Conservation (phyloP, 1,139 yeast species). For the Saccharomyces hybrid region DNA sequence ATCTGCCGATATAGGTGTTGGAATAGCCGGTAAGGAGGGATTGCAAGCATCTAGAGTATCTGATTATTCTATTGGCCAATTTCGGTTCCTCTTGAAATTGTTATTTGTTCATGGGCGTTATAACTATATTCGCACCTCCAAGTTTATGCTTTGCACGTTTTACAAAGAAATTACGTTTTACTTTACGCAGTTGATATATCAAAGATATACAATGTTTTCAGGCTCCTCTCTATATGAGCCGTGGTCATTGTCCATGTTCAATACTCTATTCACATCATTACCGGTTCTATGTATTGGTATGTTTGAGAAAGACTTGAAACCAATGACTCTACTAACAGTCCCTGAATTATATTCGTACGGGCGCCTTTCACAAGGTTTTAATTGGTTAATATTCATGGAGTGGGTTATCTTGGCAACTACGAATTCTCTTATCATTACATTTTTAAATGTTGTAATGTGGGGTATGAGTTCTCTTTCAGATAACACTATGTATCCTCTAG, state of each 20-base stretch:
- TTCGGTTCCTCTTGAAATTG: slow-evolving; percentile 72
- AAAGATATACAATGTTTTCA: slow-evolving; percentile 79
- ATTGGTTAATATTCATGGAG: slow-evolving; percentile 54
- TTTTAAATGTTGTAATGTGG: slow-evolving; percentile 59
- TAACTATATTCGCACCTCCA: slow-evolving; percentile 85
- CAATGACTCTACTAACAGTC: slow-evolving; percentile 81
- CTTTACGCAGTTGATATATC: slow-evolving; percentile 80
- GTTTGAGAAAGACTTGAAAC: slow-evolving; percentile 84
- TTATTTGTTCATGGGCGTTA: slow-evolving; percentile 92
- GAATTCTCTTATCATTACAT: slow-evolving; percentile 67
- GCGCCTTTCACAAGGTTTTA: slow-evolving; percentile 67
- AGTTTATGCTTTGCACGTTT: slow-evolving; percentile 87
- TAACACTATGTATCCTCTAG: slow-evolving; percentile 74
- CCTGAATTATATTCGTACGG: slow-evolving; percentile 87
- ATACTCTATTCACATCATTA: slow-evolving; percentile 86
- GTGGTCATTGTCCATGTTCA: slow-evolving; percentile 96
- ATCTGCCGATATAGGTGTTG: slow-evolving; percentile 96
- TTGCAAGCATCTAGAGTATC: slow-evolving; percentile 93
- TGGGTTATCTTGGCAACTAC: slow-evolving; percentile 78
- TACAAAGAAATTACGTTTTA: slow-evolving; percentile 90
- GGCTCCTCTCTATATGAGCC: slow-evolving; percentile 92
- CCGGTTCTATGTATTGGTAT: slow-evolving; percentile 93
- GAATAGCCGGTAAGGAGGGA: slow-evolving; percentile 96
- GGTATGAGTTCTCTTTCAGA: slow-evolving; percentile 61
- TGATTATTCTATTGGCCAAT: slow-evolving; percentile 94